phyloP scores from a whole-genome alignment of 495 filamentous ascomycete genomes.

The Neurospora terricola region DNA sequence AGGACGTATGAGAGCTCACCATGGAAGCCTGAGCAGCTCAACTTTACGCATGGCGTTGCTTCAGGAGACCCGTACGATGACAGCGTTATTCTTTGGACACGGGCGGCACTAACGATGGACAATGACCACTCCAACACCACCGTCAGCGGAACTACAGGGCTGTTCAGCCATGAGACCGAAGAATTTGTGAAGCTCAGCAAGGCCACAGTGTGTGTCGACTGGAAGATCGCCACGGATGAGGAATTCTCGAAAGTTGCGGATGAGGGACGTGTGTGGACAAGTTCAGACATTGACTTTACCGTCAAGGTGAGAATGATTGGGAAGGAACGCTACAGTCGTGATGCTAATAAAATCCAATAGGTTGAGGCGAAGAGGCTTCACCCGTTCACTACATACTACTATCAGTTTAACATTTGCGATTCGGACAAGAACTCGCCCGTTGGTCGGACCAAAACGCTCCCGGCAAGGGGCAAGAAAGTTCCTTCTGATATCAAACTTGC shows the following conservation, averaged over 20 bases:
- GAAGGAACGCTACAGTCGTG: not conserved
- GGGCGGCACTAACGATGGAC: slow-evolving; percentile 44
- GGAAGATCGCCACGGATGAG: slow-evolving; percentile 31
- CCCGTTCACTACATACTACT: slow-evolving; percentile 53
- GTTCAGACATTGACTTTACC: slow-evolving; percentile 59
- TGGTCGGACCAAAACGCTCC: slow-evolving; percentile 47
- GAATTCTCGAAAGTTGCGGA: slow-evolving; percentile 17
- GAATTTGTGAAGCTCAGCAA: slow-evolving; percentile 31
- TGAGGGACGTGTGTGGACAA: slow-evolving; percentile 44
- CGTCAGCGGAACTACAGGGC: slow-evolving; percentile 41
- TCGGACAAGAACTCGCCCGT: slow-evolving; percentile 35
- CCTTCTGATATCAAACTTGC: slow-evolving; percentile 35
- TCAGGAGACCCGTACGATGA: slow-evolving; percentile 57
- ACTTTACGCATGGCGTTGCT: slow-evolving; percentile 62
- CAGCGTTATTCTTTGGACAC: slow-evolving; percentile 59
- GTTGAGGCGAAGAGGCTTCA: slow-evolving; percentile 49
- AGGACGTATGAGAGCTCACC: slow-evolving; percentile 24
- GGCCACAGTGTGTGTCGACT: slow-evolving; percentile 51
- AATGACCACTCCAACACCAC: slow-evolving; percentile 48
- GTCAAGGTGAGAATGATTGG: slow-evolving; percentile 38
- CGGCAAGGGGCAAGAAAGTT: slow-evolving; percentile 29
- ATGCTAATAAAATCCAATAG: slow-evolving; percentile 17
- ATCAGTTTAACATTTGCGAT: slow-evolving; percentile 46
- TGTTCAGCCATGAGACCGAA: slow-evolving; percentile 48
- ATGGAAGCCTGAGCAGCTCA: slow-evolving; percentile 33